A percentile compares a stretch with the other conserved stretches of the same genome.
phyloP scores from a whole-genome alignment of 768 basidiomycete species.

The Serendipita sp. region DNA sequence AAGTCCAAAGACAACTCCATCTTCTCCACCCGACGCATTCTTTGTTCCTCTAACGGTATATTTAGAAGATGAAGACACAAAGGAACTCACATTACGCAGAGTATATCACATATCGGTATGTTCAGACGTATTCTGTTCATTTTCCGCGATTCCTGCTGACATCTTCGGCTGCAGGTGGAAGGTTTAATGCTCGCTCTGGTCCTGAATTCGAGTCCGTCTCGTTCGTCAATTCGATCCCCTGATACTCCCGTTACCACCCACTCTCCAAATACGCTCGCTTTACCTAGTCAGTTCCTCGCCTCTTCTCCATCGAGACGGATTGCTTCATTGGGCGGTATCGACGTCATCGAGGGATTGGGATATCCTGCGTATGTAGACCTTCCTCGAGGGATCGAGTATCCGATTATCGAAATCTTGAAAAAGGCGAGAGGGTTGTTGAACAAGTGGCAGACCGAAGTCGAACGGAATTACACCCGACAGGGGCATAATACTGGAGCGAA shows the following conservation, averaged over 20 bases:
- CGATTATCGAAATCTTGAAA: background rate
- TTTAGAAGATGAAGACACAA: background rate
- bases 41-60: constrained; percentile 1
- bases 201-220: background rate
- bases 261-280: background rate
- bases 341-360: background rate
- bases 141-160: background rate
- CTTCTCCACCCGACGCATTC: background rate
- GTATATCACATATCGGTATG: constrained; percentile 5
- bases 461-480: background rate
- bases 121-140: background rate
- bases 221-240: background rate
- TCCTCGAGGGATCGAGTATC: background rate
- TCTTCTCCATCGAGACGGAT: background rate
- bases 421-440: background rate
- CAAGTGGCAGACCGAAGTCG: background rate
- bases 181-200: background rate
- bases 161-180: background rate
- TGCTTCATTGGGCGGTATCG: background rate
- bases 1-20: background rate
- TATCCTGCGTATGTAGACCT: constrained; percentile 4
- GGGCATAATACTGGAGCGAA: background rate
- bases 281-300: background rate
- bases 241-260: background rate
- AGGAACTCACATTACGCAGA: background rate